Evolutionary conservation across 2,329 filamentous ascomycete species (phyloP), one percentile per base, ranked within the genome.

Genomic region (Arthrobotrys sinensis): DNA sequence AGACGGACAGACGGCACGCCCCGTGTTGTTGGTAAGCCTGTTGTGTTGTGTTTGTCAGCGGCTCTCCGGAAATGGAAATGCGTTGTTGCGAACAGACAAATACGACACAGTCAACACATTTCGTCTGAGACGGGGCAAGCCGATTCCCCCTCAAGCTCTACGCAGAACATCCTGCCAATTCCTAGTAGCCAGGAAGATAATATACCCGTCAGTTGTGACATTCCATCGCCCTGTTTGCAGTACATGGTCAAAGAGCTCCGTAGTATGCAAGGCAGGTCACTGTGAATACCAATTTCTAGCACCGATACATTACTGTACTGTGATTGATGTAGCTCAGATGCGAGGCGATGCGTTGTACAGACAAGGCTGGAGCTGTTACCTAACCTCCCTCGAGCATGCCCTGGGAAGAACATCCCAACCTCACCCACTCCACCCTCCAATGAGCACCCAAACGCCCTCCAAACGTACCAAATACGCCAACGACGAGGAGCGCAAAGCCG

Each of bases 401-500:
- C 50, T 32, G 32, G 36, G 52, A 28, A 28, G 52, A 57, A 57
- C 36, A 57, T 43, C 55, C 55, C 55, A 60, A 60, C 55, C 36
- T 43, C 48, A 52, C 24, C 52, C 2, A 64, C 50, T 28, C 48
- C 34, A 14, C 62, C 21, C 24, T 45, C 66, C 46, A 60, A 77
- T 77, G 73, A 76, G 71, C 53, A 32, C 57, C 45, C 53, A 53
- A 43, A 71, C 73, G 8, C 66, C 73, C 24, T 67, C 73, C 24
- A 65, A 65, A 55, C 73, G 73, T 19, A 52, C 50, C 60, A 77
- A 77, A 52, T 77, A 77, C 52, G 73, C 73, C 28, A 77, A 57
- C 62, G 73, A 77, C 16, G 73, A 77, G 48, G 73, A 77, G 62
- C 73, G 73, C 60, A 77, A 77, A 21, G 73, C 73, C 8, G 73